Base-by-base conservation (phyloP, 345 rosid species). In the Linum lewisii region DNA sequence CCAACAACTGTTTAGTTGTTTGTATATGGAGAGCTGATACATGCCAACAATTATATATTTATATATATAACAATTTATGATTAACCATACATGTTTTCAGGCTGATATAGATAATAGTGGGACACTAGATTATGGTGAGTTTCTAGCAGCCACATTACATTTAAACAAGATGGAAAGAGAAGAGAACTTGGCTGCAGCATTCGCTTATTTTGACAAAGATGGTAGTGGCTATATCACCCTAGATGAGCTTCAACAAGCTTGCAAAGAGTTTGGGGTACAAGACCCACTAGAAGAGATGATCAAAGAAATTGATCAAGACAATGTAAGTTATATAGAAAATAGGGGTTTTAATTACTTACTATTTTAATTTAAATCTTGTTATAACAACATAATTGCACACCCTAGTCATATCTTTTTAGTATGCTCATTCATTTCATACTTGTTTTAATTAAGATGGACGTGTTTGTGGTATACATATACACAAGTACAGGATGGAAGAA, bases 71-170 rank as follows among this genome's bases (percentile, higher is more conserved):
- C n/a, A n/a, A n/a, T n/a, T n/a, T n/a, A n/a, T n/a, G n/a, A n/a
- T n/a, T n/a, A n/a, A n/a, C n/a, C n/a, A 29, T 8, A 3, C 34
- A 29, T 29, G 34, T 29, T 72, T 66, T 61, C 85, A 92, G 98
- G 97, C 98, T 36, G 98, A 92, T 81, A 81, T 88, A 4, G 98
- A 92, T 74, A 86, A 84, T 59, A 88, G 75, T 6, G 98, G 98
- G 60, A 78, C 97, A 14, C 83, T 92, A 63, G 97, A 88, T 71
- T 92, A 92, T 24, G 94, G 91, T 18, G 97, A 92, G 53, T 92
- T 92, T 63, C 82, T 92, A 16, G 98, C 98, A 58, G 98, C 98
- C 32, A 92, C 97, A 6, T 70, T 92, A 73, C 98, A 92, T 73
- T 44, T 88, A 16, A 92, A 88, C 69, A 92, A 88, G 76, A 88